phyloP scores from a whole-genome alignment of 2,329 filamentous ascomycete species.

The Neospermospora avenae region DNA sequence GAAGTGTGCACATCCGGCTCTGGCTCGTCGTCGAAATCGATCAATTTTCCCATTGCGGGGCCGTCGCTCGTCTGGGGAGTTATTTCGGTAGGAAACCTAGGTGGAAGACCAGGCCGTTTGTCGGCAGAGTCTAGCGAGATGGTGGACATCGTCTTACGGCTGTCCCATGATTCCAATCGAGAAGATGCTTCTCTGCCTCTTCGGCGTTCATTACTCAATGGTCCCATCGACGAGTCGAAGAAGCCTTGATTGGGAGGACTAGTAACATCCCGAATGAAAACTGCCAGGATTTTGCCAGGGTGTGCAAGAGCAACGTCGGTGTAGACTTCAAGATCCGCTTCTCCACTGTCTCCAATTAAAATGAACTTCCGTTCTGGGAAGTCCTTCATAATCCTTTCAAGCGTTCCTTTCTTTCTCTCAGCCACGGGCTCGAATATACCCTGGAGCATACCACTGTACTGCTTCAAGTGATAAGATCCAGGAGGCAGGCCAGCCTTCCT shows the following conservation, averaged over 20 bases:
- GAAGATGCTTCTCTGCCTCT: slow-evolving; percentile 15
- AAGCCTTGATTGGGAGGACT: slow-evolving; percentile 71
- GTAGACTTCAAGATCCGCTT: slow-evolving; percentile 95
- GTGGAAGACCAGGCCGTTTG: slow-evolving; percentile 29
- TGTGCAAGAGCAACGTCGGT: slow-evolving; percentile 86
- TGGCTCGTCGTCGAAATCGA: slow-evolving; percentile 57
- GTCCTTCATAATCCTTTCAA: slow-evolving; percentile 82
- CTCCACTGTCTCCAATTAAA: slow-evolving; percentile 90
- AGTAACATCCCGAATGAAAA: slow-evolving; percentile 96
- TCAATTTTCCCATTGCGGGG: slow-evolving; percentile 51
- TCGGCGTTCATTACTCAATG: slow-evolving; percentile 28
- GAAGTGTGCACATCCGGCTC: slow-evolving; percentile 39
- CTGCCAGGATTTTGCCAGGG: slow-evolving; percentile 73
- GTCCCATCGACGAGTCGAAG: slow-evolving; percentile 57
- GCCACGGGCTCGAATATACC: slow-evolving; percentile 97
- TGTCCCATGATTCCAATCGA: slow-evolving; percentile 22
- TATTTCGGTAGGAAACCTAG: slow-evolving; percentile 26
- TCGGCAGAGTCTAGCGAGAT: slow-evolving; percentile 19
- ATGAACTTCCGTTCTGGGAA: slow-evolving; percentile 89
- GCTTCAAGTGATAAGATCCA: slow-evolving; percentile 92
- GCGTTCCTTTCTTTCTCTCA: slow-evolving; percentile 84
- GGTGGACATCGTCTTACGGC: slow-evolving; percentile 14
- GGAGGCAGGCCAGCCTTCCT: slow-evolving; percentile 73
- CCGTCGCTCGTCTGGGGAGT: slow-evolving; percentile 35
- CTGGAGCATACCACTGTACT: slow-evolving; percentile 95